A percentile compares a stretch with the other conserved stretches of the same genome.
Evolutionary conservation across 805 yeast genomes (phyloP).

Genomic region (Candida manassasensis): DNA sequence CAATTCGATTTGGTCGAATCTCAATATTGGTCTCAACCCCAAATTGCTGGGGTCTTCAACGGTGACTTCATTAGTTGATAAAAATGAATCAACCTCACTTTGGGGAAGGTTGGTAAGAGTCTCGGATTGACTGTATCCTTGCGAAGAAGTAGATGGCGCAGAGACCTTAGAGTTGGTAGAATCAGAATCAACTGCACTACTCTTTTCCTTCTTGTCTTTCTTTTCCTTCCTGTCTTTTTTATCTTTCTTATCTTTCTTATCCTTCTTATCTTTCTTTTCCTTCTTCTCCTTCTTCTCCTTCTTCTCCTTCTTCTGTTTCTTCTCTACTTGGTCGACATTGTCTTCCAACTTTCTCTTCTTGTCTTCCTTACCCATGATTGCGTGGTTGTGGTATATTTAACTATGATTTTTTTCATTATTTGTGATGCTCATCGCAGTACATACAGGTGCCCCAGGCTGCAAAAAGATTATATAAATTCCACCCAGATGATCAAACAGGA

Average conservation of each 20-base stretch:
- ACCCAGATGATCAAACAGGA: too few species aligned
- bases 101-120: slow-evolving; percentile 41
- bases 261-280: slow-evolving; percentile 24
- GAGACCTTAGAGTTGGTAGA: slow-evolving; percentile 8
- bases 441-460: too few species aligned
- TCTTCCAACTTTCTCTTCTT: slow-evolving; percentile 17
- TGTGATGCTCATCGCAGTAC: background rate
- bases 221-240: slow-evolving; percentile 25
- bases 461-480: too few species aligned
- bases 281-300: slow-evolving; percentile 32
- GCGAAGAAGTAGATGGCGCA: slow-evolving; percentile 12
- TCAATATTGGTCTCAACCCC: slow-evolving; percentile 62
- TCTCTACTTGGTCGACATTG: slow-evolving; percentile 10
- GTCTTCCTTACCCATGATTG: slow-evolving; percentile 15
- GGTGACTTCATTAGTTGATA: slow-evolving; percentile 67
- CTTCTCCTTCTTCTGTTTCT: slow-evolving; percentile 31
- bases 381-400: too few species aligned
- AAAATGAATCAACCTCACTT: slow-evolving; percentile 57
- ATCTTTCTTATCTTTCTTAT: slow-evolving; percentile 23
- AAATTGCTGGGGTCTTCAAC: slow-evolving; percentile 61
- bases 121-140: slow-evolving; percentile 34
- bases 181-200: slow-evolving; percentile 7
- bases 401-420: background rate
- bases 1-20: slow-evolving; percentile 56
- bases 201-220: slow-evolving; percentile 20